These are phyloP conservation scores for Chlorella sp. DNA, from an alignment of 139 green algal genomes.

Conservation along the genomic window DNA sequence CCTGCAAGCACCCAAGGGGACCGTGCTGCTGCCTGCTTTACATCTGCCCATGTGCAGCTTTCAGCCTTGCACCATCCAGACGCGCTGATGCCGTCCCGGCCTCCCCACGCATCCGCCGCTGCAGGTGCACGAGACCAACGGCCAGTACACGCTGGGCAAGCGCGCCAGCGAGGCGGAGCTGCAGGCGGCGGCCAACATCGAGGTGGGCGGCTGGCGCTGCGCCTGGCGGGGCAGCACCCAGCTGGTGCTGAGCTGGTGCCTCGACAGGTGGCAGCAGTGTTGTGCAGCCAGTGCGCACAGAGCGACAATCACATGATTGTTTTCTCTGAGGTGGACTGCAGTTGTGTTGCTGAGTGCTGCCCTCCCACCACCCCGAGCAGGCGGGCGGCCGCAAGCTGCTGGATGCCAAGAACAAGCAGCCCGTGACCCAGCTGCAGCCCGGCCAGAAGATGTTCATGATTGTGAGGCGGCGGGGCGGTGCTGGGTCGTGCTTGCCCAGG, in stretches of 20 bases:
- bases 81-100: background rate
- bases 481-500: no score
- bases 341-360: background rate
- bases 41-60: no score
- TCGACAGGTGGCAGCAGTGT: background rate
- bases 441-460: slow-evolving; percentile 75
- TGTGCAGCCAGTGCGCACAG: background rate
- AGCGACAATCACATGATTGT: no score
- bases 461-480: slow-evolving; percentile 54
- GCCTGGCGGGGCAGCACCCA: background rate
- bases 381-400: slow-evolving; percentile 15
- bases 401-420: slow-evolving; percentile 1
- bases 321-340: no score
- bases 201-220: slow-evolving; percentile 26
- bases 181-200: slow-evolving; percentile 54
- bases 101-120: background rate
- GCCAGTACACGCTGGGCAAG: slow-evolving; percentile 62
- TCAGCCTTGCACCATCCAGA: background rate
- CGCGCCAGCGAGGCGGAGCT: slow-evolving; percentile 49
- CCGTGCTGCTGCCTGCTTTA: background rate
- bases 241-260: background rate
- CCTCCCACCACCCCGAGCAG: background rate
- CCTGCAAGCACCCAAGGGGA: no score
- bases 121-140: slow-evolving; percentile 86
- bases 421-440: background rate